Base-by-base conservation (phyloP, 1,139 yeast genomes). In the Magnusiomyces fungicola region DNA sequence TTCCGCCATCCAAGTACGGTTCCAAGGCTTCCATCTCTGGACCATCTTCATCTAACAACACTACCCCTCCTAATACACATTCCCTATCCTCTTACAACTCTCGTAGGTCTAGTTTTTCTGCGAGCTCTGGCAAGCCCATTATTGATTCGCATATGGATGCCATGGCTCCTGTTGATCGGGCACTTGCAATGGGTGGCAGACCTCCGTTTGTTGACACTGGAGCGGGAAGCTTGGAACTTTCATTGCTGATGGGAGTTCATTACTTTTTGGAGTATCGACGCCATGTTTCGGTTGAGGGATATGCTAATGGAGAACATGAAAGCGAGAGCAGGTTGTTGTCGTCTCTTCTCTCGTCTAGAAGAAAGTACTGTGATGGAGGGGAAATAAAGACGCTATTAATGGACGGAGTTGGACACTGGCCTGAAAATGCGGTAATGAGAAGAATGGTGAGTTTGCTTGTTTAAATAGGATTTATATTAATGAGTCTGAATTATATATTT, bases 171-270 rank as follows among this genome's bases (percentile, higher is more conserved):
- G n/a, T 47, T 6, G 46, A 42, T 24, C 38, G 34, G 22, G 46
- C 45, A 10, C 24, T 32, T 3, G 36, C 32, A 12, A 19, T 10
- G 22, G 27, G 25, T 18, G n/a, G 32, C 27, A 23, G 29, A 34
- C 41, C 30, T 14, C 29, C 44, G 19, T 18, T 6, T 18, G 7
- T 34, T 5, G 38, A 34, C 38, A 34, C 38, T 4, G 38, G 38
- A 9, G 38, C 38, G 7, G 38, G 38, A 7, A 34, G 38, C 19
- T 27, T 41, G 36, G 46, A 45, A 25, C 49, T 54, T 10, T 54
- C 56, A n/a, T 29, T 56, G 4, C 51, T 56, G 29, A 50, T 56
- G 24, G 58, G 54, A 4, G 40, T 43, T 18, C 43, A 47, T 19
- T 39, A 47, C 39, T 43, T 43, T 24, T 29, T 47, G 49, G n/a